Evolutionary conservation across 306 rosid genomes (phyloP).

Genomic region (Carpinus fangiana): DNA sequence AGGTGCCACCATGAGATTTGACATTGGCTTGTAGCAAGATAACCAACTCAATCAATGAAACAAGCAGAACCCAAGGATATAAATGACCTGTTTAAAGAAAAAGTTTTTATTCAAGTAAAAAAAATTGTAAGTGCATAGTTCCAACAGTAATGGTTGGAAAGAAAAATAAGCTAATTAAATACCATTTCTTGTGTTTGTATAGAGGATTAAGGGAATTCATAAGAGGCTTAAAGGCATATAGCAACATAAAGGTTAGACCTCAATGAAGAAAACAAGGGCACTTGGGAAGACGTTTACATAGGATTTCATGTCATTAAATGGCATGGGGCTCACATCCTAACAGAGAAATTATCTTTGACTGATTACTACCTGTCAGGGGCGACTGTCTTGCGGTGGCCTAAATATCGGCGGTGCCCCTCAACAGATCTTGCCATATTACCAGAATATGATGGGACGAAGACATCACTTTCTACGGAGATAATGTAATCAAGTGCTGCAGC

Average conservation of each 20-base stretch:
- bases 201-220: background rate
- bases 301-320: conserved; percentile 1
- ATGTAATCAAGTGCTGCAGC: conserved; percentile 89
- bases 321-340: background rate
- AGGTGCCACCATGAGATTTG: no score
- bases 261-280: conserved; percentile 8
- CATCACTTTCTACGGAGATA: conserved; percentile 86
- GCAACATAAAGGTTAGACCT: background rate
- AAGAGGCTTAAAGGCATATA: background rate
- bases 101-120: background rate
- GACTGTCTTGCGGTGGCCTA: conserved; percentile 87
- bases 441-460: conserved; percentile 79
- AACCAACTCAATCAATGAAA: background rate
- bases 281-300: background rate
- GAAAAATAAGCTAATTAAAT: background rate
- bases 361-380: conserved; percentile 70
- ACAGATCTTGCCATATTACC: conserved; percentile 98
- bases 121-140: background rate
- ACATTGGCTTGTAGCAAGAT: no score
- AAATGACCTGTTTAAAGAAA: background rate
- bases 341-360: conserved; percentile 4
- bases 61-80: background rate
- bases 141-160: background rate
- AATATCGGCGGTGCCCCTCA: conserved; percentile 92
- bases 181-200: background rate